Evolutionary conservation across 139 green algal genomes (phyloP).

Genomic region (Pycnococcus provasolii): DNA sequence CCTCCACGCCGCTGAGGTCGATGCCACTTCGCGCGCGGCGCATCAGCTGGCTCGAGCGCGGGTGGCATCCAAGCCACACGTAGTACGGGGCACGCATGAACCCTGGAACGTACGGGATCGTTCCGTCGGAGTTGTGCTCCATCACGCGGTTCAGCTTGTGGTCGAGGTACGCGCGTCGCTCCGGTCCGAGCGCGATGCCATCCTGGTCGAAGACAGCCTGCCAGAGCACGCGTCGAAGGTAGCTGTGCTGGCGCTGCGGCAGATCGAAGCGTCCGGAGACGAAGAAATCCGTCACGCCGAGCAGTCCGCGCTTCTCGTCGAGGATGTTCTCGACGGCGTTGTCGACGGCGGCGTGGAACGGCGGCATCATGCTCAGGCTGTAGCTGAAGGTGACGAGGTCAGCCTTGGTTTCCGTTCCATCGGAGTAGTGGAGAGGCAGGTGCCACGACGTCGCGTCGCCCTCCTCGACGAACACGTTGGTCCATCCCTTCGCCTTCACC

Average conservation of each 20-base stretch:
- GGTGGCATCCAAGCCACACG: conserved; percentile 70
- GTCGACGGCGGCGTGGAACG: conserved; percentile 87
- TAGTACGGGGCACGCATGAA: conserved; percentile 87
- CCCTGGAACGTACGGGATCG: conserved; percentile 81
- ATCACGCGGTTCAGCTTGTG: conserved; percentile 72
- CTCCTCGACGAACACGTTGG: conserved; percentile 87
- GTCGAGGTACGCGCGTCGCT: conserved; percentile 85
- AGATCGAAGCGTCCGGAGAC: conserved; percentile 80
- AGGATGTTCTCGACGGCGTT: conserved; percentile 66
- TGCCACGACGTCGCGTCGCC: conserved; percentile 78
- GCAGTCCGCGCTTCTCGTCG: conserved; percentile 47
- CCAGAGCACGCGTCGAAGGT: conserved; percentile 85
- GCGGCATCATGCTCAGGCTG: conserved; percentile 95
- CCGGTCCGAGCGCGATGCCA: conserved; percentile 90
- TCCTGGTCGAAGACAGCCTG: conserved; percentile 62
- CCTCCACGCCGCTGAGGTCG: background rate
- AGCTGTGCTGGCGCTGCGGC: conserved; percentile 81
- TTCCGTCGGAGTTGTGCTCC: conserved; percentile 77
- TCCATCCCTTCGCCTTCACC: conserved; percentile 65
- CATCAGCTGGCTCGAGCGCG: conserved; percentile 11
- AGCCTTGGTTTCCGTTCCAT: conserved; percentile 44
- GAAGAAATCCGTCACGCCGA: conserved; percentile 90
- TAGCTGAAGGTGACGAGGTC: conserved; percentile 96
- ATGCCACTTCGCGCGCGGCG: conserved; percentile 4
- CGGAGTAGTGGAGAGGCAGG: conserved; percentile 18